A percentile compares a stretch with the other conserved stretches of the same genome.
Evolutionary conservation across 371 early-diverging fungal species (phyloP).

Genomic region (Homolaphlyctis polyrhiza): DNA sequence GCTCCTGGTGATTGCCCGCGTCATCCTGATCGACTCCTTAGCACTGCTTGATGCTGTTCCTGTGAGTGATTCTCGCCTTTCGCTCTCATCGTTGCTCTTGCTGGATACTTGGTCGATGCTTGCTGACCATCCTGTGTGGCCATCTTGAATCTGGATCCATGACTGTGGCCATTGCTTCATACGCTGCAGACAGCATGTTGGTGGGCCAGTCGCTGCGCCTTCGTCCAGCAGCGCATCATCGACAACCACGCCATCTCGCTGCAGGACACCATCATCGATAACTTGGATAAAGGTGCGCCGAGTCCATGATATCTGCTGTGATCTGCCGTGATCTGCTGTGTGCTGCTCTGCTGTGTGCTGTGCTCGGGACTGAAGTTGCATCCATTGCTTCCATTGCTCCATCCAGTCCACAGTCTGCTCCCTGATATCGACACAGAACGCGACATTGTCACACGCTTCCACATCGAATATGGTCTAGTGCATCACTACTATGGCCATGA

Average conservation of each 20-base stretch:
- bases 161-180: background rate
- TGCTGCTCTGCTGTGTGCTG: too few relatives aligned
- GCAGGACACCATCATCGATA: constrained; percentile 40
- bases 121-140: constrained; percentile 17
- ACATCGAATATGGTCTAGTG: constrained; percentile 72
- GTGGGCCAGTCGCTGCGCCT: constrained; percentile 72
- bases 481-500: constrained; percentile 72
- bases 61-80: constrained; percentile 15
- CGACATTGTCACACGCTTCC: constrained; percentile 56
- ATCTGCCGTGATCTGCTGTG: background rate
- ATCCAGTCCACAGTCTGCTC: background rate
- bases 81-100: background rate
- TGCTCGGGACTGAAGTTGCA: too few relatives aligned
- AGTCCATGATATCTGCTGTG: background rate
- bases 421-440: background rate
- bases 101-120: background rate
- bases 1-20: constrained; percentile 60
- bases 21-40: constrained; percentile 54
- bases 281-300: constrained; percentile 27
- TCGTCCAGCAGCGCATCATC: constrained; percentile 78
- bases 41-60: constrained; percentile 5
- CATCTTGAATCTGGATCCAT: too few relatives aligned
- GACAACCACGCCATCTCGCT: constrained; percentile 79
- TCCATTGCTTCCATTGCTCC: background rate
- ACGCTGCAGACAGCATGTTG: constrained; percentile 33